Base-by-base conservation (phyloP, 305 asterid species). In the Fraxinus ornus region DNA sequence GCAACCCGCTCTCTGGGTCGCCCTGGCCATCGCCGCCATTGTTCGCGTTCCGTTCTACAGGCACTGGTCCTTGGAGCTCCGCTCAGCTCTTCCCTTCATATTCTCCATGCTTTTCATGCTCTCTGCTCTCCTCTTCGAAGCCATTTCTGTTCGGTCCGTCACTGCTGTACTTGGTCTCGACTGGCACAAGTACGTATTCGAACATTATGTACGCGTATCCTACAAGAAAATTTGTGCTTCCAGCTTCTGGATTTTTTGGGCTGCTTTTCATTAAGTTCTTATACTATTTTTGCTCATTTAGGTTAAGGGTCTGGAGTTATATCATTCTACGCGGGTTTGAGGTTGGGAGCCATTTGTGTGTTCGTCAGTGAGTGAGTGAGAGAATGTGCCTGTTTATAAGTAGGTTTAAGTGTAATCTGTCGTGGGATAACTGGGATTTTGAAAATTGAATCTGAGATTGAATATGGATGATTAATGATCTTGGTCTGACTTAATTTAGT, bases 81-180 rank as follows among this genome's bases (percentile, higher is more conserved):
- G 93, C 17, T 90, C 97, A 57, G 97, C 98, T 78, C 78, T 94
- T 10, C 97, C 99, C 9, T 95, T 94, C 86, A 70, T 94, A 21
- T 88, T 91, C 1, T 89, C 99, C 15, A 80, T 95, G 77, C 1
- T 94, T 7, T 94, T 95, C 80, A 85, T 95, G 94, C 91, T 92
- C 22, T 88, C 91, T 33, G 94, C 98, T 84, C 87, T 95, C 26
- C 92, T 95, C 10, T 81, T 92, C 35, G 99, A 95, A 83, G 88
- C 86, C 68, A 88, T 95, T 79, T 95, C 95, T 28, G 99, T 94
- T 80, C 97, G 99, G 88, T 95, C 97, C 35, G 97, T 93, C 79
- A 93, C 99, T 13, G 99, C 97, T 57, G 99, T 95, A 75, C 97
- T 93, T 32, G 99, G 99, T 78, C 92, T 91, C n/a, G 95, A 94